Evolutionary conservation across 306 rosid genomes (phyloP).

Genomic region (Acacia crassicarpa): DNA sequence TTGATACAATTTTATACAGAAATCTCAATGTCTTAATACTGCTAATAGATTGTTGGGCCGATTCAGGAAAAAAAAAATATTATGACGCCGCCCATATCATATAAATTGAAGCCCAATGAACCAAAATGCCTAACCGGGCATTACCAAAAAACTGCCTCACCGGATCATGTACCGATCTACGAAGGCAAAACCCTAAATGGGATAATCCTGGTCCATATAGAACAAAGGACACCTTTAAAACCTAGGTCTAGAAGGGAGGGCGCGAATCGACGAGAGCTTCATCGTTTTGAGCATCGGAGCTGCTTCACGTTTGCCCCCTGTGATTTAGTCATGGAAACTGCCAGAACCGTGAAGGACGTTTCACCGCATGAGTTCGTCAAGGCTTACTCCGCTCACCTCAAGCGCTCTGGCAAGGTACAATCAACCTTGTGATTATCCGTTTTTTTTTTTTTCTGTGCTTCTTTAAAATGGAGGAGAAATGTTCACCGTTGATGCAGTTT

Average conservation of each 20-base stretch:
- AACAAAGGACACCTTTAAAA: not conserved
- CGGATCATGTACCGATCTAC: not conserved
- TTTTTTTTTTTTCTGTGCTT: too few species aligned
- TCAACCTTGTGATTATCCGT: not conserved
- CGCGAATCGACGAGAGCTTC: not conserved
- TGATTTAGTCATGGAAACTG: conserved; percentile 40
- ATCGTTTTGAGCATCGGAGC: not conserved
- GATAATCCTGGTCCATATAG: not conserved
- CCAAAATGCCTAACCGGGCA: not conserved
- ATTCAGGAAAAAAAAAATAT: too few species aligned
- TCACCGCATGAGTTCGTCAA: conserved; percentile 76
- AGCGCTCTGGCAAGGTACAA: conserved; percentile 62
- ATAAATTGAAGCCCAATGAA: not conserved
- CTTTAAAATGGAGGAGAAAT: not conserved
- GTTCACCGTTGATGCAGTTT: not conserved
- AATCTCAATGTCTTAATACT: too few species aligned
- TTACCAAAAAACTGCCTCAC: too few species aligned
- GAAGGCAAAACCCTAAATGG: conserved; percentile 1
- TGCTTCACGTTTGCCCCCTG: not conserved
- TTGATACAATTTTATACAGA: too few species aligned
- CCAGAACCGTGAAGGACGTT: conserved; percentile 67
- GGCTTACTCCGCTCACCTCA: conserved; percentile 74
- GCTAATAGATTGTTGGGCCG: not conserved
- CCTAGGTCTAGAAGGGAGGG: not conserved
- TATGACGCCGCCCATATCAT: not conserved